phyloP scores from a whole-genome alignment of 805 yeast species.

The Teunomyces gatunensis region DNA sequence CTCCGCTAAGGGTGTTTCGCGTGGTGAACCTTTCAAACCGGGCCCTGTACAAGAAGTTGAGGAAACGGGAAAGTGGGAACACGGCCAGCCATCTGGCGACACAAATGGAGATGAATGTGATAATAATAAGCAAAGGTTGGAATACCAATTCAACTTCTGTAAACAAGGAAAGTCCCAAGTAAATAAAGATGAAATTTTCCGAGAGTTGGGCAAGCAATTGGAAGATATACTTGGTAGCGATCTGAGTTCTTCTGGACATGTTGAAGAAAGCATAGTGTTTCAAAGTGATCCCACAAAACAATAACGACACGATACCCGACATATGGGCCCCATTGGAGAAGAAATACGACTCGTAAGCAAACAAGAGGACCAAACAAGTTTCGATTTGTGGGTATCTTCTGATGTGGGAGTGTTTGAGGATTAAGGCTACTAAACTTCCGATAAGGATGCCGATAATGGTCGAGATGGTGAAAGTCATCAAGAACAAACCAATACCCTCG shows the following conservation, averaged over 20 bases:
- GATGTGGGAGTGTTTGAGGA: constrained; percentile 88
- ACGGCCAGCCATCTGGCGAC: constrained; percentile 97
- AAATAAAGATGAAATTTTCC: constrained; percentile 95
- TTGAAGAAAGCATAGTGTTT: constrained; percentile 96
- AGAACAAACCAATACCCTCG: constrained; percentile 89
- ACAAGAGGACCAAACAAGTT: constrained; percentile 83
- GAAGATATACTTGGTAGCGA: constrained; percentile 92
- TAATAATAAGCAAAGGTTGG: constrained; percentile 87
- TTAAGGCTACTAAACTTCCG: constrained; percentile 85
- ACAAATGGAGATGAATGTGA: constrained; percentile 87
- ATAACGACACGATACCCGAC: constrained; percentile 95
- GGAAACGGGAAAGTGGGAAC: constrained; percentile 82
- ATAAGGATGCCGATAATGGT: constrained; percentile 83
- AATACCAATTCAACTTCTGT: constrained; percentile 95
- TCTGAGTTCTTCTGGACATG: constrained; percentile 96
- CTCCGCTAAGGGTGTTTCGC: constrained; percentile 33
- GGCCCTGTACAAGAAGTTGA: constrained; percentile 74
- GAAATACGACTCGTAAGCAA: constrained; percentile 95
- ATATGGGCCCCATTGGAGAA: constrained; percentile 98
- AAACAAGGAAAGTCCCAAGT: constrained; percentile 88
- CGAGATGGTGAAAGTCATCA: constrained; percentile 90
- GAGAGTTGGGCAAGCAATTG: constrained; percentile 92
- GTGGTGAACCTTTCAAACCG: constrained; percentile 44
- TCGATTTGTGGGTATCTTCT: constrained; percentile 96
- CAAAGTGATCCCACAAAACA: constrained; percentile 94